Conservation (phyloP, 768 basidiomycete genomes). For the Candolleomyces eurysporus region DNA sequence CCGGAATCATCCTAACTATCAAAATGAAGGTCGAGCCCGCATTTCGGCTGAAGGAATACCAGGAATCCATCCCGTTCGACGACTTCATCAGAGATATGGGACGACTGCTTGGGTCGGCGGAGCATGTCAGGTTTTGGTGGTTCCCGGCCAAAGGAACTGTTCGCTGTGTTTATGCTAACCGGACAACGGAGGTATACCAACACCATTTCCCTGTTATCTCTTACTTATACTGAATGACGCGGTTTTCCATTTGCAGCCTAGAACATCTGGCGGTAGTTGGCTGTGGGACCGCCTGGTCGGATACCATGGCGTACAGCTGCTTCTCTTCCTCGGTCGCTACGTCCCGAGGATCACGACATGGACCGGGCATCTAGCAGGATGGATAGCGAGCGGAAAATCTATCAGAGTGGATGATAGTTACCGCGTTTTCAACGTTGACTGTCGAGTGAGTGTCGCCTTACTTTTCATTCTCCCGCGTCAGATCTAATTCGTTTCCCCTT, state of each 20-base stretch:
- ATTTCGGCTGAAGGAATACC: slow-evolving; percentile 76
- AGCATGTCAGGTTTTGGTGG: slow-evolving; percentile 97
- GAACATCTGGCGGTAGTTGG: slow-evolving; percentile 54
- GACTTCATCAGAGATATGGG: slow-evolving; percentile 60
- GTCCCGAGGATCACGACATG: slow-evolving; percentile 59
- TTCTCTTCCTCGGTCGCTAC: slow-evolving; percentile 76
- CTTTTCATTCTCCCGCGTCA: no score
- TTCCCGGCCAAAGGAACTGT: slow-evolving; percentile 77
- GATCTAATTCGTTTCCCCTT: no score
- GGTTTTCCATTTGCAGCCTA: slow-evolving; percentile 39
- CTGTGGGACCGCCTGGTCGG: slow-evolving; percentile 72
- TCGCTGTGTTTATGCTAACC: slow-evolving; percentile 69
- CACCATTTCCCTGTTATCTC: not conserved
- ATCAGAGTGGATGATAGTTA: slow-evolving; percentile 75
- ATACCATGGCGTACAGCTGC: slow-evolving; percentile 78
- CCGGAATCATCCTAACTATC: slow-evolving; percentile 82
- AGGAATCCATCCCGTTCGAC: slow-evolving; percentile 60
- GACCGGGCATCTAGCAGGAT: slow-evolving; percentile 63
- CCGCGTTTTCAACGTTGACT: slow-evolving; percentile 90
- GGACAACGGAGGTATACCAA: slow-evolving; percentile 66
- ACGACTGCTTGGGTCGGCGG: slow-evolving; percentile 53
- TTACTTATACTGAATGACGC: not conserved
- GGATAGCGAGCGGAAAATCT: slow-evolving; percentile 57
- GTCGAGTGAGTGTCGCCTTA: slow-evolving; percentile 61
- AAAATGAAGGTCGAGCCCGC: slow-evolving; percentile 77